phyloP scores from a whole-genome alignment of 139 green algal species.

The Volvox africanus region DNA sequence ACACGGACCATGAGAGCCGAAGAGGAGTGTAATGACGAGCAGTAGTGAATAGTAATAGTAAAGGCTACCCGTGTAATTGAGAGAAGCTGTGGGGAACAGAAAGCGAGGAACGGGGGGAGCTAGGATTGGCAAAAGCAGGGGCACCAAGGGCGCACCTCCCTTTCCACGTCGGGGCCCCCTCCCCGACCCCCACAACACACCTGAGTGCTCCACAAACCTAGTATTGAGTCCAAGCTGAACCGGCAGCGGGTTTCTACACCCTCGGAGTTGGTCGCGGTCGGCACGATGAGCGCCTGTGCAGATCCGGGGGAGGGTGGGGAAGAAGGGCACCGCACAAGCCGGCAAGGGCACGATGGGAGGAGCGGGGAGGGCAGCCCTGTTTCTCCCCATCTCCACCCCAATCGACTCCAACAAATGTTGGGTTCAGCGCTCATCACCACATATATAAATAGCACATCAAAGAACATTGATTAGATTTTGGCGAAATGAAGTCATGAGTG shows the following conservation, averaged over 20 bases:
- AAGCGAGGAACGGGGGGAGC: background rate
- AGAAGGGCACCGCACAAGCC: background rate
- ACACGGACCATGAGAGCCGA: background rate
- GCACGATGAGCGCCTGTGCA: slow-evolving; percentile 3
- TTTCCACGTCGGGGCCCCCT: background rate
- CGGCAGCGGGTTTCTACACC: background rate
- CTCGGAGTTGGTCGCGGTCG: background rate
- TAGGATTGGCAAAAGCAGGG: background rate
- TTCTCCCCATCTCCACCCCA: background rate
- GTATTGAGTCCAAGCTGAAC: background rate
- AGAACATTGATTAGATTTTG: no score
- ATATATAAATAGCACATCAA: no score
- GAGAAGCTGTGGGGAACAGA: background rate
- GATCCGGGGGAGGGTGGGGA: no score
- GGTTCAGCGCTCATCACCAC: background rate
- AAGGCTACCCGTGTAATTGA: background rate
- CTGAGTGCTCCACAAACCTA: slow-evolving; percentile 10
- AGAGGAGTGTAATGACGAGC: no score
- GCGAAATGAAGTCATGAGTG: no score
- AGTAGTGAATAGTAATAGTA: background rate
- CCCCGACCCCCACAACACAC: background rate
- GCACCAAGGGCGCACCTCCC: background rate
- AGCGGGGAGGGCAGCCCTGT: background rate
- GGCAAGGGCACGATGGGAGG: background rate
- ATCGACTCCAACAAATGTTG: background rate